phyloP scores from a whole-genome alignment of 176 grass and related monocot species.

The Avena insularis region DNA sequence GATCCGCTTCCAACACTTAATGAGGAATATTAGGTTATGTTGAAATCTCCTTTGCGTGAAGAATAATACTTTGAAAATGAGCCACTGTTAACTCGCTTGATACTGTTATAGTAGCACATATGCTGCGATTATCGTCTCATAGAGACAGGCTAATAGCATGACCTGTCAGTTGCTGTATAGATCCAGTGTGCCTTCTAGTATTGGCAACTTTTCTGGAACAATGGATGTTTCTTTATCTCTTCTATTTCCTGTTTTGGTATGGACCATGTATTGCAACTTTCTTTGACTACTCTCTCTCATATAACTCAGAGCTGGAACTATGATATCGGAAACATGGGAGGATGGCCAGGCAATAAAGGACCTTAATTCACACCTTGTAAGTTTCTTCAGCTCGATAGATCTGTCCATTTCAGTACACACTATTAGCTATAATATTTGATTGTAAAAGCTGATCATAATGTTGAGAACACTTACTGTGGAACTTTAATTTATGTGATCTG shows the following conservation, averaged over 20 bases:
- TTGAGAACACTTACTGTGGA: constrained; percentile 6
- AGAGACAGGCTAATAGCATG: constrained; percentile 14
- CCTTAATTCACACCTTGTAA: constrained; percentile 91
- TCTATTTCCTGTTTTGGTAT: constrained; percentile 22
- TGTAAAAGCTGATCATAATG: constrained; percentile 23
- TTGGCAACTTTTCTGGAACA: constrained; percentile 14
- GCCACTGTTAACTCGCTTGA: constrained; percentile 22
- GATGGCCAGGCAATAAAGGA: constrained; percentile 98
- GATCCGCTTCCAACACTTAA: constrained; percentile 5
- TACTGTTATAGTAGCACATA: constrained; percentile 5
- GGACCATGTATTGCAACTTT: not conserved
- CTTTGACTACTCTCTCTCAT: constrained; percentile 29
- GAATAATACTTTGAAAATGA: not conserved
- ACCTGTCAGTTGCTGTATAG: constrained; percentile 26
- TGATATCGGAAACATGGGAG: constrained; percentile 98
- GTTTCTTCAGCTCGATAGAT: constrained; percentile 46
- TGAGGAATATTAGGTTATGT: constrained; percentile 5
- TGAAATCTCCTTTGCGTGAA: not conserved
- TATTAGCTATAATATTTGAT: constrained; percentile 3
- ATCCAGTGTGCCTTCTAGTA: constrained; percentile 22
- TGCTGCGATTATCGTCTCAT: not conserved
- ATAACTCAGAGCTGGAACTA: constrained; percentile 86
- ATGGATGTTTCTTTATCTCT: not conserved
- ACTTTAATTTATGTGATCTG: constrained; percentile 36
- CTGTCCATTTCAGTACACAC: constrained; percentile 8